Percentiles rank a stretch among this genome's conserved stretches.
These are phyloP conservation scores for Saccharomycopsis fermentans DNA, from an alignment of 805 yeast species.

Conservation along the genomic window DNA sequence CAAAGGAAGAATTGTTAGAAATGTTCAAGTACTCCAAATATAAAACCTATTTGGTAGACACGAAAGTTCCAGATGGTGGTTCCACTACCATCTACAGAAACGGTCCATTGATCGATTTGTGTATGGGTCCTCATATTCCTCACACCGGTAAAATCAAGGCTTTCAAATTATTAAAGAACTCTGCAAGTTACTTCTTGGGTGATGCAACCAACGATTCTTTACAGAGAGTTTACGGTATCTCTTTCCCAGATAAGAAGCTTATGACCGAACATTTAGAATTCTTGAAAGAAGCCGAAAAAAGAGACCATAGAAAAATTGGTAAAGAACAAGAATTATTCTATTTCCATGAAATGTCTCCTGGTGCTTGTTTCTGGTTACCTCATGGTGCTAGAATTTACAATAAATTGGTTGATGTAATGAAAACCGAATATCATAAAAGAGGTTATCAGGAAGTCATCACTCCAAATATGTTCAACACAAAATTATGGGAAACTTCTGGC, in stretches of 20 bases:
- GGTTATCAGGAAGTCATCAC: constrained; percentile 98
- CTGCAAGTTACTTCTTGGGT: constrained; percentile 93
- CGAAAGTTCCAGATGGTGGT: constrained; percentile 92
- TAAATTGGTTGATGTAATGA: constrained; percentile 67
- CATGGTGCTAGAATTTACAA: constrained; percentile 98
- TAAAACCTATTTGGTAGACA: constrained; percentile 75
- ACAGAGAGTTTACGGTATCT: constrained; percentile 95
- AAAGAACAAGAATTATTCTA: constrained; percentile 91
- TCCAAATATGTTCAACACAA: constrained; percentile 96
- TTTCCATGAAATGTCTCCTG: constrained; percentile 96
- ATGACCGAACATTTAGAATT: constrained; percentile 93
- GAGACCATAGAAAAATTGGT: constrained; percentile 96
- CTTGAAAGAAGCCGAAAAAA: constrained; percentile 88
- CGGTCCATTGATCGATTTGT: constrained; percentile 93
- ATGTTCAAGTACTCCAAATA: constrained; percentile 96
- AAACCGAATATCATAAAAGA: constrained; percentile 79
- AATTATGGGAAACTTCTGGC: constrained; percentile 97
- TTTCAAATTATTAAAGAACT: constrained; percentile 86
- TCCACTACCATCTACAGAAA: constrained; percentile 95
- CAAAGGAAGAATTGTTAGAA: constrained; percentile 81
- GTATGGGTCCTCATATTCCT: constrained; percentile 97
- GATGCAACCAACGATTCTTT: constrained; percentile 86
- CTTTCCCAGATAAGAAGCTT: constrained; percentile 95
- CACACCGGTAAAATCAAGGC: constrained; percentile 96
- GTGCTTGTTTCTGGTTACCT: constrained; percentile 97